Conservation (phyloP, 2,329 filamentous ascomycete species). For the Fusarium sulawesiense region DNA sequence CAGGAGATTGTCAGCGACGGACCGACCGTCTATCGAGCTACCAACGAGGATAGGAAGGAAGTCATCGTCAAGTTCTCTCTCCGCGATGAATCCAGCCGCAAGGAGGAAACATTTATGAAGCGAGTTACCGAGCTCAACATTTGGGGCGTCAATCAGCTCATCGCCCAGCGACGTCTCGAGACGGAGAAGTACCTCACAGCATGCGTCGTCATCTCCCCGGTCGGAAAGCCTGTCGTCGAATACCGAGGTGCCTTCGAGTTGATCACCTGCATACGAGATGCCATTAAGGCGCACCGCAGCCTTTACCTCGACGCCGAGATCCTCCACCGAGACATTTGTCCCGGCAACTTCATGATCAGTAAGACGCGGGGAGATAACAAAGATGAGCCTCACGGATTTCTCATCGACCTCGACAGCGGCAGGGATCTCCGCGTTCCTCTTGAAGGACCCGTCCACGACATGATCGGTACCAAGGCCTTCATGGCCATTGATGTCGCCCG, state of each 20-base stretch:
- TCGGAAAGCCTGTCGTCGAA: slow-evolving; percentile 28
- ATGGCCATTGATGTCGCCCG: slow-evolving; percentile 44
- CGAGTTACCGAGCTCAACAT: slow-evolving; percentile 25
- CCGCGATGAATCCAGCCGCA: slow-evolving; percentile 1
- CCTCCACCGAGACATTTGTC: slow-evolving; percentile 53
- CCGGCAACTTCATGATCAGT: slow-evolving; percentile 54
- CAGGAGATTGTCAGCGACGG: slow-evolving; percentile 27
- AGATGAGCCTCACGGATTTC: slow-evolving; percentile 38
- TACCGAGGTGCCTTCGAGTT: slow-evolving; percentile 49
- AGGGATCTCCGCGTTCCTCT: slow-evolving; percentile 31
- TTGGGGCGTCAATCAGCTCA: slow-evolving; percentile 24
- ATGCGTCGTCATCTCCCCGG: slow-evolving; percentile 22
- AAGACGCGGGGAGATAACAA: background rate
- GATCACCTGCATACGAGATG: slow-evolving; percentile 50
- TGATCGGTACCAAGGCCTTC: slow-evolving; percentile 40
- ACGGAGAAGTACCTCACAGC: background rate
- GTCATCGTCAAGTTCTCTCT: slow-evolving; percentile 38
- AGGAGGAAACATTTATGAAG: slow-evolving; percentile 31
- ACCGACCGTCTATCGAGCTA: slow-evolving; percentile 34
- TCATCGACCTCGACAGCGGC: slow-evolving; percentile 39
- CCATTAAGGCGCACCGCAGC: slow-evolving; percentile 52
- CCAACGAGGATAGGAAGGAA: background rate
- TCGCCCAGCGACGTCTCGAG: slow-evolving; percentile 9
- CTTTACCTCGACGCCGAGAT: slow-evolving; percentile 50
- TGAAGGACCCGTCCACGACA: slow-evolving; percentile 23